These are phyloP conservation scores for Tylopilus sp. DNA, from an alignment of 768 basidiomycete genomes.

Conservation along the genomic window DNA sequence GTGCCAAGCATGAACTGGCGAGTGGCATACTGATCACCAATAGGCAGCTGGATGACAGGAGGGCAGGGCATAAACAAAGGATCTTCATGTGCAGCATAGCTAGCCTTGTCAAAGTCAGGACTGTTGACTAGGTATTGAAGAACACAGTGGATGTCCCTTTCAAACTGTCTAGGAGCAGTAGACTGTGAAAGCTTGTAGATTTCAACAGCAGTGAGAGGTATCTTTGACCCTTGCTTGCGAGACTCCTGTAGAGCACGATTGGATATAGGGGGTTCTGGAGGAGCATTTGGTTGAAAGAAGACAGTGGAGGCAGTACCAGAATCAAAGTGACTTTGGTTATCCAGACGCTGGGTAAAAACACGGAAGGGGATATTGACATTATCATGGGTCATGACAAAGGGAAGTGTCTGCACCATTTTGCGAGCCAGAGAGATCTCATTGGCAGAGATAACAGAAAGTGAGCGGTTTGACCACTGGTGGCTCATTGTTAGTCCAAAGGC, in stretches of 20 bases:
- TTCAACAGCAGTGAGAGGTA: constrained; percentile 10
- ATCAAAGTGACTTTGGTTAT: constrained; percentile 36
- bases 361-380: constrained; percentile 29
- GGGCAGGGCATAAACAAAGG: constrained; percentile 12
- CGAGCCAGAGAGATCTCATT: background rate
- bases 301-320: constrained; percentile 35
- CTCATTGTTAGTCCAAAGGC: background rate
- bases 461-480: background rate
- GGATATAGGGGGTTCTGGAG: constrained; percentile 4
- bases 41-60: constrained; percentile 27
- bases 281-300: constrained; percentile 29
- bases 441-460: background rate
- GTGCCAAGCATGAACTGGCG: constrained; percentile 37
- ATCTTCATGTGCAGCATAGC: constrained; percentile 23
- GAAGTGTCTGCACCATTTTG: background rate
- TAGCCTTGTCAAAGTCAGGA: constrained; percentile 29
- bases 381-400: background rate
- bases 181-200: constrained; percentile 16
- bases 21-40: constrained; percentile 25
- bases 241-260: constrained; percentile 22
- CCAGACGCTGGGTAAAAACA: constrained; percentile 36
- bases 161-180: accelerated
- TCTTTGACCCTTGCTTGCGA: constrained; percentile 1
- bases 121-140: constrained; percentile 26
- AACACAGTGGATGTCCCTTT: constrained; percentile 10